Evolutionary conservation across 1,284 basidiomycete genomes (phyloP).

Genomic region (Sanghuangporus weigelae): DNA sequence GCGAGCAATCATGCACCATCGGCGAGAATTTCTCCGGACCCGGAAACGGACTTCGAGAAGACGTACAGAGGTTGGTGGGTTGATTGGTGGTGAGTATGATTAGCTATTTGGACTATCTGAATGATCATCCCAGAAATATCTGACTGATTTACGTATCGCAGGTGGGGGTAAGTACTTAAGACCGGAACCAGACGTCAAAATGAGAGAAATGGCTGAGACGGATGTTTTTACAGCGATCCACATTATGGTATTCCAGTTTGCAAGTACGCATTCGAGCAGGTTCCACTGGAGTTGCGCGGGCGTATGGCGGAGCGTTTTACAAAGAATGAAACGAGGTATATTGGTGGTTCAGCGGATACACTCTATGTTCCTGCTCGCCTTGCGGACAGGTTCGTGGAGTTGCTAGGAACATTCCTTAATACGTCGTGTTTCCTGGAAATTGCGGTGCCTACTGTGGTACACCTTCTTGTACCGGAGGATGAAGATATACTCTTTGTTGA

Average conservation of each 20-base stretch:
- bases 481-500: slow-evolving; percentile 43
- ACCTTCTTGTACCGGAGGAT: slow-evolving; percentile 33
- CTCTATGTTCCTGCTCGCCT: slow-evolving; percentile 42
- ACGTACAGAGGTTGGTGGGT: slow-evolving; percentile 35
- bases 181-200: background rate
- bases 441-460: slow-evolving; percentile 39
- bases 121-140: background rate
- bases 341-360: slow-evolving; percentile 47
- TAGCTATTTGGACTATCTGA: background rate
- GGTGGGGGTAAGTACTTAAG: slow-evolving; percentile 2
- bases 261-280: slow-evolving; percentile 35
- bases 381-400: slow-evolving; percentile 34
- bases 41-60: slow-evolving; percentile 31
- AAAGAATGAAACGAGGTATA: slow-evolving; percentile 31
- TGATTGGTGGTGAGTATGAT: slow-evolving; percentile 38
- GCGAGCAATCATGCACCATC: slow-evolving; percentile 31
- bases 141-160: background rate
- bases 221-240: slow-evolving; percentile 30
- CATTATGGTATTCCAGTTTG: slow-evolving; percentile 41
- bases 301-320: slow-evolving; percentile 31
- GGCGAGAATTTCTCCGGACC: slow-evolving; percentile 36
- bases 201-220: background rate
- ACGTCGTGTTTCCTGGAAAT: slow-evolving; percentile 48
- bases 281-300: slow-evolving; percentile 31
- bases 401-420: slow-evolving; percentile 39